Base-by-base conservation (phyloP, 164 flowering plant species). In the Aristolochia californica region DNA sequence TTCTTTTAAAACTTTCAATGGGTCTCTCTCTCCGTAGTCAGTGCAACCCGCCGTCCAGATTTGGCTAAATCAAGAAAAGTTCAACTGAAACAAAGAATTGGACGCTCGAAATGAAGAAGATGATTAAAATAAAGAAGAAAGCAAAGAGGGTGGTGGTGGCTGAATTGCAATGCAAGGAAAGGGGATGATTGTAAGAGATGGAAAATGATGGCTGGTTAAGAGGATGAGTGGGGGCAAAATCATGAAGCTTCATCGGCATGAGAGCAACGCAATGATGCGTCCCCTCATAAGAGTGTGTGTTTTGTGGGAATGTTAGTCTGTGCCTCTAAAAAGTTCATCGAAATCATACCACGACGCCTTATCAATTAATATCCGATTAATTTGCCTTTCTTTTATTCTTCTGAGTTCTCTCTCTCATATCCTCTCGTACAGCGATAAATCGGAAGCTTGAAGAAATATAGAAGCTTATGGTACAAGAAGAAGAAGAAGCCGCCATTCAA, bases 191-290 rank as follows among this genome's bases (percentile, higher is more conserved):
- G 22, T 22, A 17, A 22, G 55, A 52, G 55, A 25, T 52, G 16
- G 16, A 52, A 25, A 25, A 4, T 20, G 16, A 15, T 52, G 30
- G 28, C 55, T 7, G 22, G 27, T 9, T 8, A 17, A 52, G 27
- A 26, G 8, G 55, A 9, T 52, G 15, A 24, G 55, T 22, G 26
- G 55, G 55, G 55, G 55, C 55, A 52, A 52, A 25, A 52, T 52
- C 55, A 52, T 52, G 55, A 48, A 52, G 55, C 52, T 21, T 13
- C 21, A 25, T 17, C 15, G 17, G 55, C 55, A 52, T 52, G 55
- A 24, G 28, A 23, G 28, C 21, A 28, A 52, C 5, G 30, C 28
- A 22, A 52, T 52, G 16, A 52, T 52, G 55, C 55, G 24, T 52
- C 16, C 24, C 55, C 21, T 52, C 15, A 52, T 23, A 25, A 52